Percentiles rank a stretch among this genome's conserved stretches.
phyloP scores from a whole-genome alignment of 2,329 filamentous ascomycete genomes.

The Neonectria punicea region DNA sequence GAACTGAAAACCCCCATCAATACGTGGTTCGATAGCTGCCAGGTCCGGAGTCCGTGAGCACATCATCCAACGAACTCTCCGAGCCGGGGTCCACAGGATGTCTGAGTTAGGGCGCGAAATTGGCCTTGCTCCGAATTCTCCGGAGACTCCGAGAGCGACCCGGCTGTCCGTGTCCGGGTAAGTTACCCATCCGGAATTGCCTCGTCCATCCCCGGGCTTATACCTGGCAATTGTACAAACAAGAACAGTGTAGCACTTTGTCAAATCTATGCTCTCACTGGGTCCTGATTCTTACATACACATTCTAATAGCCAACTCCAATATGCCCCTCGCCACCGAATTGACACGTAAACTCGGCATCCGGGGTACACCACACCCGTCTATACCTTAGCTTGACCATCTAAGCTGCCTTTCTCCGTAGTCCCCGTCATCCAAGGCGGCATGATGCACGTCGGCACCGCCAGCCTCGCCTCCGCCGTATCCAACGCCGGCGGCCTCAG shows the following conservation, averaged over 20 bases:
- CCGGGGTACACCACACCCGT: neutral
- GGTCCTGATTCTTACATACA: neutral
- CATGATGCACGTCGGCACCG: conserved; percentile 89
- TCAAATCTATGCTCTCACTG: no score
- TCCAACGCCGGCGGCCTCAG: conserved; percentile 85
- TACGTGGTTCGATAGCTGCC: no score
- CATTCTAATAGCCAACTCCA: no score
- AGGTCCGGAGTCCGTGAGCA: neutral
- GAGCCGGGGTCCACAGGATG: neutral
- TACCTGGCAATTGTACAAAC: neutral
- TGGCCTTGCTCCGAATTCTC: neutral
- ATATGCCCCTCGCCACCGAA: neutral
- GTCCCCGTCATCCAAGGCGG: conserved; percentile 87
- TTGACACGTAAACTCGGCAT: neutral
- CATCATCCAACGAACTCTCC: neutral
- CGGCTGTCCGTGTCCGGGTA: neutral
- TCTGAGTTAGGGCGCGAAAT: neutral
- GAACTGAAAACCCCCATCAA: neutral
- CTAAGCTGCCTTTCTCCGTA: conserved; percentile 45
- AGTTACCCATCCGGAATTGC: neutral
- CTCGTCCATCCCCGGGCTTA: neutral
- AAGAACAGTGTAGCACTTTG: no score
- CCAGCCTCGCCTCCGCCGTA: conserved; percentile 79
- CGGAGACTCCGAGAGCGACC: neutral
- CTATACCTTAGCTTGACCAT: neutral